phyloP scores from a whole-genome alignment of 495 filamentous ascomycete species.

The Geoglossum glabrum region DNA sequence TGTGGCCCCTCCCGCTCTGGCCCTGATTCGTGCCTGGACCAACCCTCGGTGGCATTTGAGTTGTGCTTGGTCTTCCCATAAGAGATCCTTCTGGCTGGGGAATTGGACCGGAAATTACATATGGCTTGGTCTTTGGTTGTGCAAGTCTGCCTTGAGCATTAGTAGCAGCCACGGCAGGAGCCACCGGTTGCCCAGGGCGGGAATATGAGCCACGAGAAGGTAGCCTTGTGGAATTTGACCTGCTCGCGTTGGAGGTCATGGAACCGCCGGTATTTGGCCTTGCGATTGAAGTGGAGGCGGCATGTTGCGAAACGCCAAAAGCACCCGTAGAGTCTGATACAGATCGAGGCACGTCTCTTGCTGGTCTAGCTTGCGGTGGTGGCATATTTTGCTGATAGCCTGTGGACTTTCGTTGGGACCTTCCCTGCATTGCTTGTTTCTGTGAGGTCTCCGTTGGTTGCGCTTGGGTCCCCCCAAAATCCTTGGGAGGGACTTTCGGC shows the following conservation, averaged over 20 bases:
- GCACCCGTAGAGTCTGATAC: slow-evolving; percentile 34
- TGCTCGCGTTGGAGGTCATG: slow-evolving; percentile 44
- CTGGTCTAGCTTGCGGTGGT: slow-evolving; percentile 18
- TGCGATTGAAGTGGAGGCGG: slow-evolving; percentile 24
- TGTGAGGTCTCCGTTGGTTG: not conserved
- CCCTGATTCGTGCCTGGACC: slow-evolving; percentile 19
- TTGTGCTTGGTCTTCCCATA: slow-evolving; percentile 39
- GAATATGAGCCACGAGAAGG: slow-evolving; percentile 65
- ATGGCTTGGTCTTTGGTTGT: slow-evolving; percentile 60
- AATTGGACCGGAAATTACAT: slow-evolving; percentile 55
- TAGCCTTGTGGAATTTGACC: slow-evolving; percentile 32
- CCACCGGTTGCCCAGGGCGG: slow-evolving; percentile 48
- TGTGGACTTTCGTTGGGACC: not conserved
- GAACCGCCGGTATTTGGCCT: slow-evolving; percentile 71
- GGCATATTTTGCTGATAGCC: not conserved
- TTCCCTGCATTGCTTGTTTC: not conserved
- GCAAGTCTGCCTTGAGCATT: slow-evolving; percentile 83
- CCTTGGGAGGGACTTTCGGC: not conserved
- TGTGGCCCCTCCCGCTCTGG: slow-evolving; percentile 48
- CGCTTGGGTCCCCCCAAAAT: not conserved
- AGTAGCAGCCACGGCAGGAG: slow-evolving; percentile 69
- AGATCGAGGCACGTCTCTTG: slow-evolving; percentile 30
- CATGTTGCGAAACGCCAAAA: slow-evolving; percentile 3
- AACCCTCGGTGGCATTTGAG: slow-evolving; percentile 26
- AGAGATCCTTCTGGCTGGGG: slow-evolving; percentile 28